A percentile compares a stretch with the other conserved stretches of the same genome.
Evolutionary conservation across 495 filamentous ascomycete genomes (phyloP).

Genomic region (Mytilinidion resinicola): DNA sequence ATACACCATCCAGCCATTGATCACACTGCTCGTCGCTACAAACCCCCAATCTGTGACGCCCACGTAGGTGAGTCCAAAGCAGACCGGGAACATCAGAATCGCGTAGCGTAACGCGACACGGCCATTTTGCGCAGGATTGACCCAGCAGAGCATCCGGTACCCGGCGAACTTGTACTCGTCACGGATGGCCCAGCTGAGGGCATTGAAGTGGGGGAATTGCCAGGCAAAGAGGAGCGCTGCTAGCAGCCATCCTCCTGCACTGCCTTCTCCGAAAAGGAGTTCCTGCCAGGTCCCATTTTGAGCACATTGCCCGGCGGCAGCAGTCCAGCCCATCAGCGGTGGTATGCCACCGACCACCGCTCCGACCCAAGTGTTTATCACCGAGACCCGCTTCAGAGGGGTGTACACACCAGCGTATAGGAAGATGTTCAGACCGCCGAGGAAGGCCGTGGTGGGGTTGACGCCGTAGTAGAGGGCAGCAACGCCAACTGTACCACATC

Average conservation of each 20-base stretch:
- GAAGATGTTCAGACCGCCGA: constrained; percentile 77
- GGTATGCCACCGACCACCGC: constrained; percentile 90
- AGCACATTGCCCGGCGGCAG: constrained; percentile 82
- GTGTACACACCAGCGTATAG: constrained; percentile 92
- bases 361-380: constrained; percentile 91
- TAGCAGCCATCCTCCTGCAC: constrained; percentile 82
- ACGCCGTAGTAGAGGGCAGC: constrained; percentile 76
- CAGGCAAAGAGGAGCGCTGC: constrained; percentile 83
- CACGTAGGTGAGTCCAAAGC: constrained; percentile 68
- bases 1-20: constrained; percentile 80
- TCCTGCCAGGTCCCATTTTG: constrained; percentile 67
- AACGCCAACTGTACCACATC: constrained; percentile 59
- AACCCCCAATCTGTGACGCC: constrained; percentile 88
- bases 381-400: constrained; percentile 78
- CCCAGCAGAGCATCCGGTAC: constrained; percentile 86
- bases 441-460: constrained; percentile 84
- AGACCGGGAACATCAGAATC: constrained; percentile 82
- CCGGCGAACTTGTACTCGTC: constrained; percentile 86
- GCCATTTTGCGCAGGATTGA: constrained; percentile 73
- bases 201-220: constrained; percentile 98
- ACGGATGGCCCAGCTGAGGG: constrained; percentile 75
- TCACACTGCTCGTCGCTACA: constrained; percentile 67
- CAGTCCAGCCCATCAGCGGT: constrained; percentile 96
- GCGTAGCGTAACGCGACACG: constrained; percentile 84
- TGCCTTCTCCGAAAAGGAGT: constrained; percentile 63